Base-by-base conservation (phyloP, 139 green algal species). In the Chlamydomonas schloesseri region DNA sequence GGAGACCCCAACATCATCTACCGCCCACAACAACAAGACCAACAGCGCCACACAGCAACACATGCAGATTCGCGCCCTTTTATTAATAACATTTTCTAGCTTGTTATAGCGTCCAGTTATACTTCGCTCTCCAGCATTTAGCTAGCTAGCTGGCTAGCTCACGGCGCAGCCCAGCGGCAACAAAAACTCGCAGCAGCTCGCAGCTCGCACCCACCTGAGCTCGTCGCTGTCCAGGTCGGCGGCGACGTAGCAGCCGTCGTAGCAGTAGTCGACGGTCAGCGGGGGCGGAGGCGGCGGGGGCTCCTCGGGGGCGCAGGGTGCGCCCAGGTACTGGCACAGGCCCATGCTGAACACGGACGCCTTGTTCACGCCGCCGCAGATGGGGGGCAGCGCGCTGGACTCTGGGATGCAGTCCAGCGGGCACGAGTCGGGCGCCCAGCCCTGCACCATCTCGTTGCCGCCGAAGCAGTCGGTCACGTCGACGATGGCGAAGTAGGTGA, bases 341-440 rank as follows among this genome's bases (percentile, higher is more conserved):
- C 78, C 78, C 78, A 84, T 84, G 46, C 64, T 84, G 62, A 84
- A 84, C 29, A 84, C 46, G 18, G 64, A 65, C 29, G 78, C 78
- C 64, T 64, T 74, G 60, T 33, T 17, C 18, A 53, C 9, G n/a
- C 5, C 78, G 5, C 78, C 78, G 78, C 78, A 84, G 11, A 23
- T 34, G 42, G 21, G 34, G 2, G 31, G 73, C 42, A 13, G 50
- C 0, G 20, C 53, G 28, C 0, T 1, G n/a, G 37, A n/a, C 29
- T 26, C 78, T 3, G 62, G 42, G 3, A 53, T 31, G 64, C 78
- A 84, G 20, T 84, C 64, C 42, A 84, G 42, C 21, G 78, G 64
- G 64, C 78, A 84, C 31, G 29, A 15, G 10, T 73, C 78, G 8
- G 55, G 60, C 0, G 78, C 78, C 78, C 78, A 84, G n/a, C 64